Base-by-base conservation (phyloP, 139 green algal species). In the Haematococcus lacustris region DNA sequence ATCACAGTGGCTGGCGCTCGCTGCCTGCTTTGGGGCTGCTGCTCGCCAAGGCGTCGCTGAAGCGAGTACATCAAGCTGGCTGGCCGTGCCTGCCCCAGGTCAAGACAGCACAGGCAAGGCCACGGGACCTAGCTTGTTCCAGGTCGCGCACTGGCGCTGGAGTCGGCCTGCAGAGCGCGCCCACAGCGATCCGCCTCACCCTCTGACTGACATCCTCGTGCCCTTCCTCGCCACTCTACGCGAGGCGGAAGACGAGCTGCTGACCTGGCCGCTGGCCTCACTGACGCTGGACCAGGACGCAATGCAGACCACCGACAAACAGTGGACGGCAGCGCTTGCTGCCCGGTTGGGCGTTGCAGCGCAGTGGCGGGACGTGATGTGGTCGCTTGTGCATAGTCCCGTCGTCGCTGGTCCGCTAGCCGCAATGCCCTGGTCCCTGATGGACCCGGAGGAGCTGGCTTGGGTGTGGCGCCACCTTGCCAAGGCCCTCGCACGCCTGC, bases 101-200 rank as follows among this genome's bases (percentile, higher is more conserved):
- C n/a, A n/a, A n/a, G n/a, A n/a, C n/a, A n/a, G n/a, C n/a, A n/a
- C n/a, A n/a, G n/a, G n/a, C n/a, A n/a, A n/a, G n/a, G n/a, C n/a
- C n/a, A n/a, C n/a, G n/a, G n/a, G n/a, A n/a, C n/a, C n/a, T n/a
- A n/a, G n/a, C n/a, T n/a, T n/a, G n/a, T n/a, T 34, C 51, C 83
- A 93, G 78, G 59, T 82, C 39, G 88, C 83, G 2, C 80, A 62
- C 70, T 93, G 85, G 85, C 76, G 87, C 3, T 69, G 74, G 32
- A 60, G 51, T 3, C 75, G 81, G 9, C 87, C 87, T 1, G 41
- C 80, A 51, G 83, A 88, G 51, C 67, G 78, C 1, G 83, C 87
- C 1, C 68, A 77, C n/a, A 67, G 32, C 30, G 81, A 79, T 7
- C 76, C 86, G 0, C 32, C 51, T 0, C 89, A 94, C 69, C 74